A percentile compares a stretch with the other conserved stretches of the same genome.
Evolutionary conservation across 441 rosid species (phyloP).

Genomic region (Theobroma grandiflorum): DNA sequence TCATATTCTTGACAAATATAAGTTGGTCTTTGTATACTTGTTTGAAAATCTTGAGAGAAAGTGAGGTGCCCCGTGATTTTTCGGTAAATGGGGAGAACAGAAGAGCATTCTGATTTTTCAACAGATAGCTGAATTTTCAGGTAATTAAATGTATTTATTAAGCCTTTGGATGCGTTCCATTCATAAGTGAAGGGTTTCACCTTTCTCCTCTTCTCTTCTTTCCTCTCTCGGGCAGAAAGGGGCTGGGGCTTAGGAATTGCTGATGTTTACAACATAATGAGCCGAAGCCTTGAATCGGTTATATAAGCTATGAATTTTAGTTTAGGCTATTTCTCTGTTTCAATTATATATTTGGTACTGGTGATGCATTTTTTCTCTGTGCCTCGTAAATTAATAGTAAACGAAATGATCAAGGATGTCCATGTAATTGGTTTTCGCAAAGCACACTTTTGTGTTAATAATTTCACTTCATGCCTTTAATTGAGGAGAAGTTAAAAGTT

Average conservation of each 20-base stretch:
- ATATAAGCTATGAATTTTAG: neutral
- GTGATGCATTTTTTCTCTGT: no score
- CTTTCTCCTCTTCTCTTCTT: neutral
- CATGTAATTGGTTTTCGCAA: no score
- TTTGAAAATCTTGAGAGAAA: slow-evolving; percentile 41
- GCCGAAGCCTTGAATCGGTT: neutral
- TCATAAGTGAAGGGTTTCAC: slow-evolving; percentile 16
- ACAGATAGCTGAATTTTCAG: slow-evolving; percentile 30
- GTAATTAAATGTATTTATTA: slow-evolving; percentile 25
- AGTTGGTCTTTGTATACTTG: slow-evolving; percentile 42
- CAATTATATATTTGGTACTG: no score
- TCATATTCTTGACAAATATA: slow-evolving; percentile 43
- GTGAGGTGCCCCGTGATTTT: slow-evolving; percentile 38
- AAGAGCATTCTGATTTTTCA: slow-evolving; percentile 29
- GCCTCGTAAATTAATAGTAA: no score
- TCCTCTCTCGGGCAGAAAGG: neutral
- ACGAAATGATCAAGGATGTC: no score
- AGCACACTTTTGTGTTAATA: no score
- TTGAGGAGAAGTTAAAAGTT: no score
- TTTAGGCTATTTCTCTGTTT: neutral
- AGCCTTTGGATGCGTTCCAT: slow-evolving; percentile 30
- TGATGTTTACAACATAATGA: neutral
- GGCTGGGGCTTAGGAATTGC: neutral
- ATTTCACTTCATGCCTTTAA: no score
- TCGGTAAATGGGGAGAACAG: slow-evolving; percentile 33